These are phyloP conservation scores for Phytophthora pistaciae DNA, from an alignment of 352 stramenopile species.

Conservation along the genomic window DNA sequence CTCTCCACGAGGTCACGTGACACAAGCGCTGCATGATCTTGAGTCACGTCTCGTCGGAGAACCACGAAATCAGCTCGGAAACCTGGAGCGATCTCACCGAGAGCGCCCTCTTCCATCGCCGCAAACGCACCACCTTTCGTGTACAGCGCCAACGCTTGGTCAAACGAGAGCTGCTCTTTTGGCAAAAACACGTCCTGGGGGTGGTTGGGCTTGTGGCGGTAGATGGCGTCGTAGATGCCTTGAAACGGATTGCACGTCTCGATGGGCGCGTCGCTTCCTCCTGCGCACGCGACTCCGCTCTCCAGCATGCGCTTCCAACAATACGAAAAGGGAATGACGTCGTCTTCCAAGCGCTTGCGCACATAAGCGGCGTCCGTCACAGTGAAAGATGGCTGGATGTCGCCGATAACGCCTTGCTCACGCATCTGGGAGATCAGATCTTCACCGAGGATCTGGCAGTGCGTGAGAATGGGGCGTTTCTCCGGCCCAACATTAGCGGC, in stretches of 20 bases:
- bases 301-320: slow-evolving; percentile 89
- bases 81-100: slow-evolving; percentile 63
- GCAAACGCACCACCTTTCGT: slow-evolving; percentile 80
- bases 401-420: slow-evolving; percentile 80
- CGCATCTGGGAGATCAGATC: slow-evolving; percentile 81
- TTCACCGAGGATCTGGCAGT: slow-evolving; percentile 88
- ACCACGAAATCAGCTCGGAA: slow-evolving; percentile 83
- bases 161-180: slow-evolving; percentile 75
- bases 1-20: slow-evolving; percentile 59
- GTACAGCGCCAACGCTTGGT: slow-evolving; percentile 83
- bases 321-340: slow-evolving; percentile 76
- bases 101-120: slow-evolving; percentile 58
- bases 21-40: slow-evolving; percentile 53
- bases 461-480: slow-evolving; percentile 88
- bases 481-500: slow-evolving; percentile 50
- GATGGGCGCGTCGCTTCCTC: slow-evolving; percentile 87
- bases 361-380: slow-evolving; percentile 88
- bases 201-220: slow-evolving; percentile 61
- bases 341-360: slow-evolving; percentile 71
- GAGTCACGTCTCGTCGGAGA: slow-evolving; percentile 61
- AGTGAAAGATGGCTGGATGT: slow-evolving; percentile 91
- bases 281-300: slow-evolving; percentile 77
- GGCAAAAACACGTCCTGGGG: slow-evolving; percentile 68
- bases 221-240: slow-evolving; percentile 91
- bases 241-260: slow-evolving; percentile 90